A percentile compares a stretch with the other conserved stretches of the same genome.
Conservation (phyloP, 768 basidiomycete species). For the Trametes cingulata region DNA sequence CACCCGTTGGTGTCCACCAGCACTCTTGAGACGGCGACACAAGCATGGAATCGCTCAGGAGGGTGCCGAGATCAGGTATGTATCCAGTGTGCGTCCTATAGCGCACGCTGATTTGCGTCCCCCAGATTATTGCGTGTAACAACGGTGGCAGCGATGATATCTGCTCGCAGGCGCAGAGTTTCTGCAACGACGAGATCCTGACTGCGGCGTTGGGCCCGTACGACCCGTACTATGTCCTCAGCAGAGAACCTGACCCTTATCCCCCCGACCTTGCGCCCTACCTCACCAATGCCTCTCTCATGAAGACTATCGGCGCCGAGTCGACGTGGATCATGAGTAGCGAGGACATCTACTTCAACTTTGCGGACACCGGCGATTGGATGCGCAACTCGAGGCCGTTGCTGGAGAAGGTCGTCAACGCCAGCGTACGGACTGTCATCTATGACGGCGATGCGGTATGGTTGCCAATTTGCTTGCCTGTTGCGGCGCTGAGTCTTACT, state of each 20-base stretch:
- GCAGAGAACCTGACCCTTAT: constrained; percentile 45
- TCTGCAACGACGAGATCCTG: constrained; percentile 58
- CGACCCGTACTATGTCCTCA: constrained; percentile 55
- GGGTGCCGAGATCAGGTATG: constrained; percentile 55
- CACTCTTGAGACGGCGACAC: constrained; percentile 42
- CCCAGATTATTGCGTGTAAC: constrained; percentile 54
- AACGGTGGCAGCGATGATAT: constrained; percentile 46
- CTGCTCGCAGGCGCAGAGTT: constrained; percentile 57
- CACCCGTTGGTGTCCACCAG: constrained; percentile 50
- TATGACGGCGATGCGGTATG: constrained; percentile 59
- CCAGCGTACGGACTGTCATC: constrained; percentile 53
- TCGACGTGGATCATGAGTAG: constrained; percentile 43
- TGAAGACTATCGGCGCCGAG: constrained; percentile 45
- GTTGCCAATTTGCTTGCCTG: not conserved
- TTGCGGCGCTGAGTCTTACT: not conserved
- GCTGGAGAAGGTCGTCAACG: constrained; percentile 59
- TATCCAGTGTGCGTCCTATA: not conserved
- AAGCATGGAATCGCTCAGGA: constrained; percentile 40
- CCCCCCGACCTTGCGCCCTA: constrained; percentile 43
- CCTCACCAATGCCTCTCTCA: constrained; percentile 31
- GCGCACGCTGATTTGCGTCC: not conserved
- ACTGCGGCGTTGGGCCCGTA: constrained; percentile 54
- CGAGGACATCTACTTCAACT: constrained; percentile 45
- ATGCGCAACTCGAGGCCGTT: constrained; percentile 49
- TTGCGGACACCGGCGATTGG: constrained; percentile 56